Base-by-base conservation (phyloP, 108 stramenopile genomes). In the Cyclotella sp. region DNA sequence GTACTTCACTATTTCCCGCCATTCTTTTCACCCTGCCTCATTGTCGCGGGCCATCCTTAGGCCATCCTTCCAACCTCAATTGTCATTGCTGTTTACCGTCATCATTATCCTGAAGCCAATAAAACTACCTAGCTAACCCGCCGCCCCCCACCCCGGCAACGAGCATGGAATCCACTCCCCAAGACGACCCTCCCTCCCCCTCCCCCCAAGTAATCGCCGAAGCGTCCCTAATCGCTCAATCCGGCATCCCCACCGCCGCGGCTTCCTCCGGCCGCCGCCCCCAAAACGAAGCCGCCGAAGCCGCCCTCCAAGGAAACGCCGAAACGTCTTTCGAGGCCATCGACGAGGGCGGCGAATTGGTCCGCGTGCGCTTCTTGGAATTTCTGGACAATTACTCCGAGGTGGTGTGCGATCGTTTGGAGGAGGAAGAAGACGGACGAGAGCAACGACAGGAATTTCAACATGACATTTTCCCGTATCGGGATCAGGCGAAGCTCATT, bases 291-390 rank as follows among this genome's bases (percentile, higher is more conserved):
- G 76, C 76, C n/a, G 87, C 84, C 59, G 84, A 90, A 30, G 84
- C 88, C 51, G 93, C 90, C n/a, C 57, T 91, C 21, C 90, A 91
- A 87, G 93, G 90, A 26, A 89, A 84, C 43, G 54, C 73, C 46
- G 81, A 75, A 18, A 45, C 51, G 24, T 58, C 79, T 2, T 87
- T 88, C 47, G 88, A 90, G 43, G 82, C 84, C 10, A 68, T 82
- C 16, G 93, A 93, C 75, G 93, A 91, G 70, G 87, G 82, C 51
- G 93, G 90, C 29, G 90, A 93, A 72, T 46, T 93, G 68, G 90
- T 94, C n/a, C 76, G 80, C 62, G 81, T 76, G 43, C 86, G 84
- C 9, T 89, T 94, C 75, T 60, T 79, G n/a, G 82, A 91, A 49
- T 94, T 94, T 84, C 63, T 94, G 39, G 62, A 76, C 26, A 76